A percentile compares a stretch with the other conserved stretches of the same genome.
Conservation (phyloP, 1,139 yeast genomes). For the Diutina pseudorugosa region DNA sequence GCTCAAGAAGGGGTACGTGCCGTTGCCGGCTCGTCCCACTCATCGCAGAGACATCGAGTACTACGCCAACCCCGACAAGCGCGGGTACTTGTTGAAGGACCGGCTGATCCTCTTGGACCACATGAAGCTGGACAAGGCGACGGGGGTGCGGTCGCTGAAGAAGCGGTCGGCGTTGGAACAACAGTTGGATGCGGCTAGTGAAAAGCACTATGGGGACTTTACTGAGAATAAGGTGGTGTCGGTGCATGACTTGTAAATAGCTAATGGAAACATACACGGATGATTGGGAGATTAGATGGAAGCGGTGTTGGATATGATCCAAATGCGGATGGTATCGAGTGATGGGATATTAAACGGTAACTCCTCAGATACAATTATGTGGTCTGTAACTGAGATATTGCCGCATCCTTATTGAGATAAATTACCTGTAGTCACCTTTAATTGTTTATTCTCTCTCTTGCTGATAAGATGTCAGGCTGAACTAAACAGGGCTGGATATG, state of each 20-base stretch:
- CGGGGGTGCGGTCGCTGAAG: constrained; percentile 10
- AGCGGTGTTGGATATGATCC: too few relatives aligned
- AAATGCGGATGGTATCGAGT: too few relatives aligned
- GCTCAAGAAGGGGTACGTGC: constrained; percentile 63
- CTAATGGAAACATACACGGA: not conserved
- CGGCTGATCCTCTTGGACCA: constrained; percentile 27
- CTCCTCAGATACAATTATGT: too few relatives aligned
- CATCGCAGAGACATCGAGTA: constrained; percentile 69
- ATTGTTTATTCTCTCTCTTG: too few relatives aligned
- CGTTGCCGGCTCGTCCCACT: constrained; percentile 79
- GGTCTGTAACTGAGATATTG: too few relatives aligned
- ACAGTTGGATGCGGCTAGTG: constrained; percentile 21
- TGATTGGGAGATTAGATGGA: too few relatives aligned
- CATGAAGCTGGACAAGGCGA: constrained; percentile 13
- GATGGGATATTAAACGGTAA: too few relatives aligned
- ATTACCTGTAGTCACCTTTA: too few relatives aligned
- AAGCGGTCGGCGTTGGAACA: constrained; percentile 16
- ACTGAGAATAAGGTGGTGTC: not conserved
- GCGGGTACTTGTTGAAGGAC: constrained; percentile 58
- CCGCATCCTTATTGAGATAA: too few relatives aligned
- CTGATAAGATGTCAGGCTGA: too few relatives aligned
- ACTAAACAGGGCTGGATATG: too few relatives aligned
- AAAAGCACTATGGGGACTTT: not conserved
- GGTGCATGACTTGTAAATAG: constrained; percentile 3
- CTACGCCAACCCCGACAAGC: constrained; percentile 58